Evolutionary conservation across 2,329 filamentous ascomycete species (phyloP), one percentile per base, ranked within the genome.

Genomic region (Pyrenochaeta sp.): DNA sequence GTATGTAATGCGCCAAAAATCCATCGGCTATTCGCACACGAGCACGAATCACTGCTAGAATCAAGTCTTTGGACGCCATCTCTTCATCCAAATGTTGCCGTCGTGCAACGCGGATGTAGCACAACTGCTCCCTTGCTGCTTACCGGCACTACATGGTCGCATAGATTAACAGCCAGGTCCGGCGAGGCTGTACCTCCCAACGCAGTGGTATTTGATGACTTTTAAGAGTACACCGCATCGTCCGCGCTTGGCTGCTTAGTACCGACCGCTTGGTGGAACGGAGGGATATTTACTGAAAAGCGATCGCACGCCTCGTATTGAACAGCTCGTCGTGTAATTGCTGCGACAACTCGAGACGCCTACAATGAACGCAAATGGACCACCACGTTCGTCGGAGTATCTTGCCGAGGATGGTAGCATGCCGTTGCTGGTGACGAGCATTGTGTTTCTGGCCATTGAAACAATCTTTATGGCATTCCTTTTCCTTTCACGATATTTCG

Each of bases 391-490:
- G 10, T 43, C 41, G n/a, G 41, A 37, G 10, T 55, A 58, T 21
- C 38, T 55, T 3, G 44, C 41, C 2, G 53, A 55, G 26, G 36
- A 61, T 17, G 44, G 42, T n/a, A 41, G 48, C 13, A 18, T 30
- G 1, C 38, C 38, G 11, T 34, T 61, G 5, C 21, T 59, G 5
- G 34, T 28, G 28, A 53, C 47, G 13, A 49, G 46, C 23, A 55
- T 61, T 20, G 24, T 44, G 7, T 60, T 60, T 20, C 35, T 60
- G 7, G 36, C 44, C 31, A 19, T 61, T 23, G 58, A 61, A 28
- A 55, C 51, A 8, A 18, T 49, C 9, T 53, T 59, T 32, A 55
- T 61, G 7, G 15, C 9, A 4, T 36, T 59, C 7, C 35, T 61
- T 4, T 59, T 47, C 14, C 20, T 26, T 15, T 57, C 58, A 10